Evolutionary conservation across 108 stramenopile genomes (phyloP).

Genomic region (Skeletonema costatum): DNA sequence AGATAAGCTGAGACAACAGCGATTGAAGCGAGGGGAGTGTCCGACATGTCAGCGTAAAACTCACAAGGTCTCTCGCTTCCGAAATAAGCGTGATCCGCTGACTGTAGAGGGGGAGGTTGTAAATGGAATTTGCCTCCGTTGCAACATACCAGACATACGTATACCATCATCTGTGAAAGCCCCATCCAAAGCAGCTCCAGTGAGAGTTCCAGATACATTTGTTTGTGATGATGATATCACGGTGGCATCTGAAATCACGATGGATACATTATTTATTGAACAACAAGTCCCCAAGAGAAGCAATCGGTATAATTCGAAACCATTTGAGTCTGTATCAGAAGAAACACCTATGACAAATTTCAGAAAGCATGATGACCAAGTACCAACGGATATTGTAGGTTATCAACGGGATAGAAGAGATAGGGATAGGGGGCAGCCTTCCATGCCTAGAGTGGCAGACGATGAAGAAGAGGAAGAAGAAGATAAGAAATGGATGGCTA

Average conservation of each 20-base stretch:
- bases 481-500: background rate
- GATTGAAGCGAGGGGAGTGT: conserved; percentile 17
- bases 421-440: background rate
- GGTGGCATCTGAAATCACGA: conserved; percentile 26
- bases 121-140: conserved; percentile 3
- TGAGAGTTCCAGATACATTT: background rate
- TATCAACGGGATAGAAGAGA: background rate
- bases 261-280: conserved; percentile 3
- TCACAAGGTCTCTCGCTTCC: conserved; percentile 15
- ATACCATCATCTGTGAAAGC: background rate
- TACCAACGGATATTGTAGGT: background rate
- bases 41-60: conserved; percentile 8
- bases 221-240: conserved; percentile 24
- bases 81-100: conserved; percentile 3
- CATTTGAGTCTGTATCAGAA: conserved; percentile 6
- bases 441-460: background rate
- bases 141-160: background rate
- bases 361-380: background rate
- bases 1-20: background rate
- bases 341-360: background rate
- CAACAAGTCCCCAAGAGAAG: background rate
- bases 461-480: conserved; percentile 2
- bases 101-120: conserved; percentile 11
- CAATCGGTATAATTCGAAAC: background rate
- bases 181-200: background rate